phyloP scores from a whole-genome alignment of 805 yeast genomes.

The Priceomyces fermenticarens region DNA sequence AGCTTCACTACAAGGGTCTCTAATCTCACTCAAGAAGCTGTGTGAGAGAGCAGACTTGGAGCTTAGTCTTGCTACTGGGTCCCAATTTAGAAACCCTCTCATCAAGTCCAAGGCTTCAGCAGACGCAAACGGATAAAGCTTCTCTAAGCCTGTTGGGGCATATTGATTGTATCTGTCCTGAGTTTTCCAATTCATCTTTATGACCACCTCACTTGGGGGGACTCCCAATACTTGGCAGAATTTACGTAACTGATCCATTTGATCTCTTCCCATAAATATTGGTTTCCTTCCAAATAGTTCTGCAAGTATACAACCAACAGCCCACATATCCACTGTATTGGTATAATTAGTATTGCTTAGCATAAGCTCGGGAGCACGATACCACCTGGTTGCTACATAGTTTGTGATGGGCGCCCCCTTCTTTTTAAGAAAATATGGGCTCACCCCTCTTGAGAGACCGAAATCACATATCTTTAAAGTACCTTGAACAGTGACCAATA shows the following conservation, averaged over 20 bases:
- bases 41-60: constrained; percentile 60
- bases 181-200: constrained; percentile 24
- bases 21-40: constrained; percentile 49
- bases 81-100: constrained; percentile 61
- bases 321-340: constrained; percentile 85
- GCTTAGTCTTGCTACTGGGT: constrained; percentile 48
- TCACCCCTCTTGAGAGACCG: constrained; percentile 84
- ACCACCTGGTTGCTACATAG: constrained; percentile 95
- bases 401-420: constrained; percentile 56
- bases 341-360: constrained; percentile 57
- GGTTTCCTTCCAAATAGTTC: constrained; percentile 83
- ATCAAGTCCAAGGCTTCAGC: constrained; percentile 51
- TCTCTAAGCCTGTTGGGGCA: constrained; percentile 21
- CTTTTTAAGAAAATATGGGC: constrained; percentile 26
- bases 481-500: constrained; percentile 73
- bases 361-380: constrained; percentile 88
- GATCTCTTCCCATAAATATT: constrained; percentile 72
- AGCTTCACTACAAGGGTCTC: constrained; percentile 58
- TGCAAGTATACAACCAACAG: constrained; percentile 85
- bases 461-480: constrained; percentile 85
- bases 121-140: constrained; percentile 62
- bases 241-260: constrained; percentile 65
- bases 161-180: constrained; percentile 38
- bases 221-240: constrained; percentile 70
- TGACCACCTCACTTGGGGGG: constrained; percentile 52